These are phyloP conservation scores for Cryomyces antarcticus DNA, from an alignment of 495 filamentous ascomycete species.

Conservation along the genomic window DNA sequence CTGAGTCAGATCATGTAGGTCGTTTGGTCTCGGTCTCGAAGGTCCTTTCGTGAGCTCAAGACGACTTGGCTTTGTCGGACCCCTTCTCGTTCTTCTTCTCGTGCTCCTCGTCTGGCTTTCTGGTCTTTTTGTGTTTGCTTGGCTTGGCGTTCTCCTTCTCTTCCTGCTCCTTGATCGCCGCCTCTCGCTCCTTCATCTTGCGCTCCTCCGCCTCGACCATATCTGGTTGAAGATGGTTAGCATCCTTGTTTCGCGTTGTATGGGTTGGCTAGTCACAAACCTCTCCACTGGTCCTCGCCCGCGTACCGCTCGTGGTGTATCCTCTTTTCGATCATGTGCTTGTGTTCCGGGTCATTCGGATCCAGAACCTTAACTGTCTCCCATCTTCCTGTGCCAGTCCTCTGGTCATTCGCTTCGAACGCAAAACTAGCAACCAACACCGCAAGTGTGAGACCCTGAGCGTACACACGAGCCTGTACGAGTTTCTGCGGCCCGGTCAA, in stretches of 20 bases:
- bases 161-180: conserved; percentile 9
- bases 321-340: conserved; percentile 50
- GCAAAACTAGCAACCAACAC: conserved; percentile 73
- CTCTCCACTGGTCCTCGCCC: conserved; percentile 77
- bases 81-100: background rate
- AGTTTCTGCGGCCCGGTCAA: conserved; percentile 68
- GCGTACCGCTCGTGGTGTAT: conserved; percentile 51
- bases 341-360: conserved; percentile 48
- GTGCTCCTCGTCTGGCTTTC: conserved; percentile 2
- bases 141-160: conserved; percentile 1
- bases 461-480: conserved; percentile 93
- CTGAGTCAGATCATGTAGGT: too few species aligned
- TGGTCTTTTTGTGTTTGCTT: background rate
- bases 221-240: conserved; percentile 8
- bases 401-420: conserved; percentile 73
- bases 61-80: too few species aligned
- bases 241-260: background rate
- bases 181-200: conserved; percentile 17
- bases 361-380: conserved; percentile 54
- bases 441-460: conserved; percentile 82
- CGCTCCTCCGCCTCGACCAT: conserved; percentile 24
- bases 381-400: conserved; percentile 53
- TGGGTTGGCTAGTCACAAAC: conserved; percentile 18
- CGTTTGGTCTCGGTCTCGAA: too few species aligned
- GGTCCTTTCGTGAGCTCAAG: too few species aligned